These are phyloP conservation scores for Hanseniaspora valbyensis DNA, from an alignment of 805 yeast genomes.

Conservation along the genomic window DNA sequence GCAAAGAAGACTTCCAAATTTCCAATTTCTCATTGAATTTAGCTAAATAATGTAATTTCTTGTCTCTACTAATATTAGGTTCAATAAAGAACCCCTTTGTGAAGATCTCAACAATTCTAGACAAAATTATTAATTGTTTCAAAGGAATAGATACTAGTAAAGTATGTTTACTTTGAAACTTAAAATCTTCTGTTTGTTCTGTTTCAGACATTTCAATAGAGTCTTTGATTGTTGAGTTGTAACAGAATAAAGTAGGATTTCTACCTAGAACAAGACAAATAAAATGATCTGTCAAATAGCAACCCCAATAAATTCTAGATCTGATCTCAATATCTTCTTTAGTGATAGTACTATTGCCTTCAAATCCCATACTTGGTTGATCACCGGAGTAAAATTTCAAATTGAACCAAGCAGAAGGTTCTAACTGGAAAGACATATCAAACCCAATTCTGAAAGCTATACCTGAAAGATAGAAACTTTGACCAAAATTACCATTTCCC, in stretches of 20 bases:
- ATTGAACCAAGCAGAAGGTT: constrained; percentile 49
- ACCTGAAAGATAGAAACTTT: constrained; percentile 56
- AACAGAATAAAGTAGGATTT: constrained; percentile 43
- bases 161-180: constrained; percentile 30
- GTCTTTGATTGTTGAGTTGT: constrained; percentile 51
- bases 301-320: constrained; percentile 56
- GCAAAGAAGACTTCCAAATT: constrained; percentile 43
- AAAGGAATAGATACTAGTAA: constrained; percentile 29
- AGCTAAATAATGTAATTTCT: constrained; percentile 30
- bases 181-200: constrained; percentile 51
- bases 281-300: constrained; percentile 53
- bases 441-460: constrained; percentile 54
- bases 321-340: constrained; percentile 46
- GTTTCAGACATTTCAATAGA: constrained; percentile 50
- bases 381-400: constrained; percentile 20
- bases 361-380: background rate
- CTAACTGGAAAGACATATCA: constrained; percentile 52
- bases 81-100: constrained; percentile 29
- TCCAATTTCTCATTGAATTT: constrained; percentile 41
- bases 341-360: constrained; percentile 28
- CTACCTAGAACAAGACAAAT: constrained; percentile 49
- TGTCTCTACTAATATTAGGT: constrained; percentile 23
- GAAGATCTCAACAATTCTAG: constrained; percentile 32
- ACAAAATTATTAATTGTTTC: constrained; percentile 36
- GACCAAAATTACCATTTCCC: constrained; percentile 46